Base-by-base conservation (phyloP, 345 rosid genomes). In the Physaria fendleri region DNA sequence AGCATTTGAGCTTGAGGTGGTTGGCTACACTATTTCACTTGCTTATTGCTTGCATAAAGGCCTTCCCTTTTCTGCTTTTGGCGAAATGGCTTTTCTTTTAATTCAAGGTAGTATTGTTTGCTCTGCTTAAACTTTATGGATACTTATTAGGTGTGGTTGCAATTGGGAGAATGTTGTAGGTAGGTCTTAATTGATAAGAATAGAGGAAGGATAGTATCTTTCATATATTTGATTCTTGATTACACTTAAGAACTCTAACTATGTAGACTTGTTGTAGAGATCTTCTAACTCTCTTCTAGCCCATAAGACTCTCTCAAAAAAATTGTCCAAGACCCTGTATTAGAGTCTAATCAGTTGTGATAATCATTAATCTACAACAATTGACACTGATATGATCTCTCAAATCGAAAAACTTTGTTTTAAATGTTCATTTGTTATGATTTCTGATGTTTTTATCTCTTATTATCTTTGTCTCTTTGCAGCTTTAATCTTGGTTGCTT, bases 11-110 rank as follows among this genome's bases (percentile, higher is more conserved):
- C 87, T 93, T 5, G 99, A 93, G 65, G 86, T 85, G 5, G 79
- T 87, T 46, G 99, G 95, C 12, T 87, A 85, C 38, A 93, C 99
- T 8, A 89, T 93, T 41, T 90, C 94, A 50, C 73, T 93, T 12
- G 90, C 95, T 2, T 93, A 93, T 74, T 93, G 95, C 62, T 78
- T 93, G 56, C 86, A 89, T 63, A 93, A 83, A 70, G 94, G 88
- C 14, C 94, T 93, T 33, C 94, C 99, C 33, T 93, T 93, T 71
- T 93, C 99, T 0, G 99, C 96, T 72, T 92, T 62, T 46, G 99
- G 97, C 5, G 99, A 92, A 63, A 74, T 82, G 84, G 87, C 75
- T 3, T 92, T 92, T 56, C 87, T 92, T 69, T 75, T 92, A 68
- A 66, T 92, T 65, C 98, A 92, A 79, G 95, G 94, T 90, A 56